A percentile compares a stretch with the other conserved stretches of the same genome.
Evolutionary conservation across 306 rosid genomes (phyloP).

Genomic region (Cajanus cajan): DNA sequence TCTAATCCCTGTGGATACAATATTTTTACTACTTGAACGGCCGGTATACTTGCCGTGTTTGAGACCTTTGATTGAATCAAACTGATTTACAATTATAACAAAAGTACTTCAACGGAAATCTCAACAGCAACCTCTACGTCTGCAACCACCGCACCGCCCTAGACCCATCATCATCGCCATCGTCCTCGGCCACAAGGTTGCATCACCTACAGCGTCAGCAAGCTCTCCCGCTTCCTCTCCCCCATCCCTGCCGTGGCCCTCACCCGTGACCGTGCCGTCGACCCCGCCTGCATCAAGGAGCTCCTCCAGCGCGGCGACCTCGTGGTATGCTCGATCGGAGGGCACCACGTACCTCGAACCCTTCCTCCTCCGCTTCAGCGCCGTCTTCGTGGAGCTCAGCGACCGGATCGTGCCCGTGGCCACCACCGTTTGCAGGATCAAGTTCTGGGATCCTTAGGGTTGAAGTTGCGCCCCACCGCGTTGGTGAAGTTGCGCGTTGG

Average conservation of each 20-base stretch:
- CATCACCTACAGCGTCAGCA: constrained; percentile 84
- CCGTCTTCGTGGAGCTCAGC: constrained; percentile 86
- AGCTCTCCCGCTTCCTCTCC: constrained; percentile 86
- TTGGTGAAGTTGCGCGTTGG: no score
- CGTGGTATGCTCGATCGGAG: constrained; percentile 91
- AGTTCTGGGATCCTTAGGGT: constrained; percentile 97
- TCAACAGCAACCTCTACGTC: constrained; percentile 95
- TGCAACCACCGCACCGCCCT: constrained; percentile 95
- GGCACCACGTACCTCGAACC: constrained; percentile 93
- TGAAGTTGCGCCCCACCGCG: no score
- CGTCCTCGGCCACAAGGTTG: constrained; percentile 91
- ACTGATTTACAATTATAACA: no score
- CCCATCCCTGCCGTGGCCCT: constrained; percentile 92
- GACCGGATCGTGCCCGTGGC: constrained; percentile 97
- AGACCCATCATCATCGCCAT: constrained; percentile 94
- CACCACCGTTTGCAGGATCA: constrained; percentile 85
- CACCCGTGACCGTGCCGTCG: constrained; percentile 89
- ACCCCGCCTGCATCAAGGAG: constrained; percentile 67
- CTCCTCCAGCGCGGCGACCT: constrained; percentile 84
- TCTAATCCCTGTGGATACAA: no score
- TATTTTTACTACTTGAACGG: no score
- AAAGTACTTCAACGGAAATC: no score
- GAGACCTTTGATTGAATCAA: no score
- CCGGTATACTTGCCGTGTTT: no score
- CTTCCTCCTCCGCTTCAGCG: constrained; percentile 79